Percentiles rank a stretch among this genome's conserved stretches.
phyloP scores from a whole-genome alignment of 352 stramenopile genomes.

The Globisporangium okanoganense region DNA sequence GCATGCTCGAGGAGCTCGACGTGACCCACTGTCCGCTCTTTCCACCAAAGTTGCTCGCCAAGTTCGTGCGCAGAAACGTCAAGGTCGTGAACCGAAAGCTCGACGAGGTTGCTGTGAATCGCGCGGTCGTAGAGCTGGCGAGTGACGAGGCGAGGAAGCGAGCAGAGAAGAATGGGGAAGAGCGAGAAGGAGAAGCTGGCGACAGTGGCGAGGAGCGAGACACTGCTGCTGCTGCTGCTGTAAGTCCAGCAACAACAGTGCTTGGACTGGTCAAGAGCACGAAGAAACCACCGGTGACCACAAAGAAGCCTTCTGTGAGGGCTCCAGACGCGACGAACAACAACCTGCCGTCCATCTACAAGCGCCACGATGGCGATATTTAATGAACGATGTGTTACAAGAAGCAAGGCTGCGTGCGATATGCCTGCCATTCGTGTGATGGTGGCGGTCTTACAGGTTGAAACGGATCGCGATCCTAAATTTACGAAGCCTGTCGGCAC shows the following conservation, averaged over 20 bases:
- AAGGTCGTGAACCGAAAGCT: slow-evolving; percentile 44
- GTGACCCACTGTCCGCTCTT: slow-evolving; percentile 79
- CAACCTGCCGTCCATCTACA: slow-evolving; percentile 20
- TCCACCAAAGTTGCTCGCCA: slow-evolving; percentile 39
- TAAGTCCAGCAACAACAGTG: neutral
- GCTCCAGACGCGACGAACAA: neutral
- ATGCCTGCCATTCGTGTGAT: neutral
- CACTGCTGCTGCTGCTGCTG: neutral
- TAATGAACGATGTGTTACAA: slow-evolving; percentile 1
- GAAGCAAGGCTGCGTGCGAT: neutral
- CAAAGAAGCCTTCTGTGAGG: neutral
- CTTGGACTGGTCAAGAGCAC: neutral
- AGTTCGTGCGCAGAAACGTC: slow-evolving; percentile 56
- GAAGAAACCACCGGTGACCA: neutral
- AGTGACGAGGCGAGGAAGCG: neutral
- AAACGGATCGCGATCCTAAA: neutral
- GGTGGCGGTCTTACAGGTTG: neutral
- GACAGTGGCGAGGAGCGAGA: slow-evolving; percentile 1
- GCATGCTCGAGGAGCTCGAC: slow-evolving; percentile 65
- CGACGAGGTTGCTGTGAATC: slow-evolving; percentile 27
- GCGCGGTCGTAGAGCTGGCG: slow-evolving; percentile 2
- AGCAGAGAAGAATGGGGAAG: neutral
- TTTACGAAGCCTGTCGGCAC: neutral
- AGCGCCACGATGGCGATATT: slow-evolving; percentile 2
- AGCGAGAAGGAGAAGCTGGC: slow-evolving; percentile 2